A percentile compares a stretch with the other conserved stretches of the same genome.
Evolutionary conservation across 345 rosid species (phyloP).

Genomic region (Angophora floribunda): DNA sequence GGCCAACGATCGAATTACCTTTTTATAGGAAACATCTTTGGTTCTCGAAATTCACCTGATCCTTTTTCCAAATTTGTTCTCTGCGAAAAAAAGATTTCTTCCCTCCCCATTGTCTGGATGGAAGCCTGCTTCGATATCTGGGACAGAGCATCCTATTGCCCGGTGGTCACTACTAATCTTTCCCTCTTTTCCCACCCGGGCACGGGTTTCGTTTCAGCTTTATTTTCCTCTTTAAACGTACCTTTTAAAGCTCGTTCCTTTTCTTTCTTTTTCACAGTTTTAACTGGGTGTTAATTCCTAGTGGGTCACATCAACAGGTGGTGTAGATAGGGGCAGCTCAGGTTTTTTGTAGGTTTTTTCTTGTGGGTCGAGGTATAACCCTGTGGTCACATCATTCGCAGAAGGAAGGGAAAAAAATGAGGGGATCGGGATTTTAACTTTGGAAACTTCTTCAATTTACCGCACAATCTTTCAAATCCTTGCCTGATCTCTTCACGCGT

Average conservation of each 20-base stretch:
- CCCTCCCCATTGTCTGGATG: not conserved
- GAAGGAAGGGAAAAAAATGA: not conserved
- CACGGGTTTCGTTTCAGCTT: not conserved
- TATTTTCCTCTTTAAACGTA: not conserved
- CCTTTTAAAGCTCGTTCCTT: not conserved
- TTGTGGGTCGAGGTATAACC: conserved; percentile 41
- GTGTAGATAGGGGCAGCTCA: not conserved
- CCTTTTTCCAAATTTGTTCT: not conserved
- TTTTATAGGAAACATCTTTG: not conserved
- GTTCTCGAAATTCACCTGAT: not conserved
- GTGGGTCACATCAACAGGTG: conserved; percentile 99
- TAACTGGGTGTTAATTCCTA: conserved; percentile 65
- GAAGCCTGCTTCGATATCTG: conserved; percentile 23
- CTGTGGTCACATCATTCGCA: conserved; percentile 33
- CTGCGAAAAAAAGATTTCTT: not conserved
- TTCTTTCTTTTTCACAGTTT: conserved; percentile 32
- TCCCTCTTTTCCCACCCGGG: not conserved
- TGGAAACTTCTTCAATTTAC: not conserved
- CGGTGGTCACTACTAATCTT: conserved; percentile 19
- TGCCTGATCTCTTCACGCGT: not conserved
- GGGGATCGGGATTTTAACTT: not conserved
- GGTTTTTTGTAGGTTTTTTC: conserved; percentile 14
- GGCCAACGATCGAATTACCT: not conserved
- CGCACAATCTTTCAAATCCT: not conserved
- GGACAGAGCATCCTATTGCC: conserved; percentile 9